Percentiles rank a stretch among this genome's conserved stretches.
Evolutionary conservation across 2,329 filamentous ascomycete genomes (phyloP).

Genomic region (Dothiorella sarmentorum): DNA sequence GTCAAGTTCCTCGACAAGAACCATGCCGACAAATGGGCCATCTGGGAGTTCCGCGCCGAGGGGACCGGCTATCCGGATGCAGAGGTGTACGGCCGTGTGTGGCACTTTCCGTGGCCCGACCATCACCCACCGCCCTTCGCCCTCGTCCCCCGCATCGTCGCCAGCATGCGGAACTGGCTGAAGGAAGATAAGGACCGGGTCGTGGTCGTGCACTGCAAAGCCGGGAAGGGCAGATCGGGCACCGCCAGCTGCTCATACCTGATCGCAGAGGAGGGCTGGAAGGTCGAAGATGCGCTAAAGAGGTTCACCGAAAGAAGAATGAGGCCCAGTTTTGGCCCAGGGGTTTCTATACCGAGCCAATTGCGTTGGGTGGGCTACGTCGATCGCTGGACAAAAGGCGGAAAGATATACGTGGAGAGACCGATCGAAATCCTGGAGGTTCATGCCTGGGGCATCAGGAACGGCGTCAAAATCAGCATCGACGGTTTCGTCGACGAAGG

Average conservation of each 20-base stretch:
- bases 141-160: conserved; percentile 83
- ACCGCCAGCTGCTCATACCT: conserved; percentile 85
- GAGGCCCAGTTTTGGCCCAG: conserved; percentile 81
- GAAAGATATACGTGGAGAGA: conserved; percentile 77
- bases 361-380: conserved; percentile 85
- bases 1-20: conserved; percentile 84
- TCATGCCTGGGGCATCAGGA: conserved; percentile 81
- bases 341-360: conserved; percentile 91
- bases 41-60: conserved; percentile 97
- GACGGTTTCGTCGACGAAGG: conserved; percentile 88
- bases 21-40: conserved; percentile 81
- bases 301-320: conserved; percentile 81
- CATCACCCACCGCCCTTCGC: conserved; percentile 94
- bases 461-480: conserved; percentile 82
- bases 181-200: conserved; percentile 56
- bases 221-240: conserved; percentile 89
- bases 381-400: conserved; percentile 73
- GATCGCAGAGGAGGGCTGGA: conserved; percentile 79
- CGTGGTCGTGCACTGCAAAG: conserved; percentile 93
- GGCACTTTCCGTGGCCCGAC: conserved; percentile 94
- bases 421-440: conserved; percentile 83
- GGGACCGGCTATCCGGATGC: conserved; percentile 92
- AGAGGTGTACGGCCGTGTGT: conserved; percentile 78
- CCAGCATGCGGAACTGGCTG: conserved; percentile 88
- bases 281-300: conserved; percentile 58